Evolutionary conservation across 139 green algal genomes (phyloP), one percentile per base, ranked within the genome.

Genomic region (Chlamydomonas sphaeroides): DNA sequence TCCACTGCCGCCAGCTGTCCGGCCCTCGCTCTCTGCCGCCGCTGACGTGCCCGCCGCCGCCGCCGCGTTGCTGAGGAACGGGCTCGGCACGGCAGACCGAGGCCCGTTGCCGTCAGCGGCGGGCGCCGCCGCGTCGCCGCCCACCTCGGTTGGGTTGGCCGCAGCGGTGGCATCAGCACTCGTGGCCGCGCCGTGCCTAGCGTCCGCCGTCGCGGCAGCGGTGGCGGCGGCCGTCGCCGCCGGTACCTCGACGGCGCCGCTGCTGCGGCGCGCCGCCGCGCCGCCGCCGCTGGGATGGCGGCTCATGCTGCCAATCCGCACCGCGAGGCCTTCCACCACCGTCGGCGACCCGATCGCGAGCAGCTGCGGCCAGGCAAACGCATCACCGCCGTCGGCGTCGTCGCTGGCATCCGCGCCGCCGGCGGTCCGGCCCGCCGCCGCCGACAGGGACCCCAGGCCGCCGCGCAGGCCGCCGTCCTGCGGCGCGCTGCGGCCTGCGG

Each of bases 311-410:
- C 38, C 26, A 38, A 25, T 26, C 28, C 72, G 25, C 36, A 57
- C 72, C 0, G 75, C 62, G 20, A 82, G 59, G 0, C 61, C 61
- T 23, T 82, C 75, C 5, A 82, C n/a, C 17, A 82, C 21, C 10
- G 75, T 82, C 2, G 75, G 75, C 33, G 75, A 82, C 3, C 75
- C 75, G 17, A 82, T 82, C 8, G 75, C 62, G n/a, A 82, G 65
- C 23, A 82, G 42, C 39, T 82, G 75, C n/a, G 61, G 75, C 75
- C 61, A 72, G 35, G 67, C 33, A 17, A 68, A 79, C 5, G 41
- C 32, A 0, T 53, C 48, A 5, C 48, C 32, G 6, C 38, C 45
- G 45, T 7, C 69, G 20, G 6, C 49, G 45, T 48, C 30, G 45
- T 65, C 41, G 69, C 5, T 41, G 30, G 32, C 48, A 4, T 21